phyloP scores from a whole-genome alignment of 306 rosid species.

The Hippophae rhamnoides region DNA sequence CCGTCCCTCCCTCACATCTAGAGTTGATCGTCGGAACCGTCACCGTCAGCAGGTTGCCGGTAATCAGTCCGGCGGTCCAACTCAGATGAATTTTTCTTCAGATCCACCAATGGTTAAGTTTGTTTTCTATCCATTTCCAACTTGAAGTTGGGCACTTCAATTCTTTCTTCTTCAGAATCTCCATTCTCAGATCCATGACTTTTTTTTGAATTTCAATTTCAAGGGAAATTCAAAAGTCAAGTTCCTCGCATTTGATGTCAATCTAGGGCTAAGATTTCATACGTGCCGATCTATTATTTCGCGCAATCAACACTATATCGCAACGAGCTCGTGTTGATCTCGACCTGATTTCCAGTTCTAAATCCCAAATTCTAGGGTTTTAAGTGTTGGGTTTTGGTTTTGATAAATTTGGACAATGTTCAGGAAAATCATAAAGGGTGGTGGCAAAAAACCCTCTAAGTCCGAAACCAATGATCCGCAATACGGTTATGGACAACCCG shows the following conservation, averaged over 20 bases:
- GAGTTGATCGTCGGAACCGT: slow-evolving; percentile 48
- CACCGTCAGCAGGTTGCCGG: slow-evolving; percentile 36
- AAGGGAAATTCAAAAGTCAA: slow-evolving; percentile 4
- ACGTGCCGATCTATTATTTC: slow-evolving; percentile 20
- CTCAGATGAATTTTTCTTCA: slow-evolving; percentile 34
- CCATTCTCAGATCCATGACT: slow-evolving; percentile 38
- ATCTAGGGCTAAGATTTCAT: slow-evolving; percentile 22
- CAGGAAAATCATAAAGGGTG: slow-evolving; percentile 77
- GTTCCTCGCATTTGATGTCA: slow-evolving; percentile 16
- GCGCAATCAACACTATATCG: slow-evolving; percentile 11
- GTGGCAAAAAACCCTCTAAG: slow-evolving; percentile 79
- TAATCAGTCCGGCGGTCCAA: slow-evolving; percentile 32
- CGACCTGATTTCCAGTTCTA: slow-evolving; percentile 19
- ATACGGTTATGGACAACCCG: slow-evolving; percentile 30
- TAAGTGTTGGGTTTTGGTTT: slow-evolving; percentile 36
- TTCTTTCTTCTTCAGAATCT: slow-evolving; percentile 4
- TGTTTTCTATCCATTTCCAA: slow-evolving; percentile 8
- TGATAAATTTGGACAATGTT: slow-evolving; percentile 41
- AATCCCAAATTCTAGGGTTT: slow-evolving; percentile 18
- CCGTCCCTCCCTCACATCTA: slow-evolving; percentile 16
- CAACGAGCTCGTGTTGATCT: slow-evolving; percentile 12
- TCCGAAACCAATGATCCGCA: slow-evolving; percentile 54
- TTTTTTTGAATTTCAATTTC: slow-evolving; percentile 6
- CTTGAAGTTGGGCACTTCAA: slow-evolving; percentile 14
- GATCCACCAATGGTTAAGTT: slow-evolving; percentile 27